Evolutionary conservation across 2,329 filamentous ascomycete genomes (phyloP), one percentile per base, ranked within the genome.

Genomic region (Calonectria pauciramosa): DNA sequence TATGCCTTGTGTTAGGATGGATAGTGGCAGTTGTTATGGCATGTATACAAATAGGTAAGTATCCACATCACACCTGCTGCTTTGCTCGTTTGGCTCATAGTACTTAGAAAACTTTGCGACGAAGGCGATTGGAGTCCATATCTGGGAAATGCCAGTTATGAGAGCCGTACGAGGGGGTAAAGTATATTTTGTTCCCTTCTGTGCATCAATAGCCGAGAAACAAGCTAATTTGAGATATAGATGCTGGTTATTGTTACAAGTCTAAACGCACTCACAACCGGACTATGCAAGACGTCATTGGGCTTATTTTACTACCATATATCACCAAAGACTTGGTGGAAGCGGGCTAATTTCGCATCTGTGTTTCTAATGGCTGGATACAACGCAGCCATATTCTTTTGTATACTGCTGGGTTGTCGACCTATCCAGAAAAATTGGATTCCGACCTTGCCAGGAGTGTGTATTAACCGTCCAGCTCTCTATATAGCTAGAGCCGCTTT

Each of bases 401-500:
- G 77, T 73, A 1, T 85, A 84, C 0, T 60, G 85, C 11, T 51
- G 75, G 6, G 81, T 78, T 16, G 79, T 78, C 9, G 28, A 14
- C 51, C 51, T 26, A 54, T 54, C 13, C 13, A 54, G 28, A 54
- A 54, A 11, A 54, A 18, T 16, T 86, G 82, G 79, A 80, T 84
- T 23, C 26, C 51, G 4, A 63, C 71, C 11, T 69, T 78, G 52
- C 68, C 79, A 34, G 78, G 86, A 68, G 81, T 56, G 28, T 89
- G 88, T 75, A 83, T 90, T 64, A 80, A 87, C 63, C 85, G 86
- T 32, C 84, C 86, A 16, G 80, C 85, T 2, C 85, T 89, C 49
- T 89, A 89, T 78, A 84, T 89, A 30, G 82, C 85, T 38, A 87
- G 87, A 44, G 87, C 88, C 0, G 85, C 83, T 3, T 80, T 87